phyloP scores from a whole-genome alignment of 176 grass and related monocot genomes.

The Lolium multiflorum region DNA sequence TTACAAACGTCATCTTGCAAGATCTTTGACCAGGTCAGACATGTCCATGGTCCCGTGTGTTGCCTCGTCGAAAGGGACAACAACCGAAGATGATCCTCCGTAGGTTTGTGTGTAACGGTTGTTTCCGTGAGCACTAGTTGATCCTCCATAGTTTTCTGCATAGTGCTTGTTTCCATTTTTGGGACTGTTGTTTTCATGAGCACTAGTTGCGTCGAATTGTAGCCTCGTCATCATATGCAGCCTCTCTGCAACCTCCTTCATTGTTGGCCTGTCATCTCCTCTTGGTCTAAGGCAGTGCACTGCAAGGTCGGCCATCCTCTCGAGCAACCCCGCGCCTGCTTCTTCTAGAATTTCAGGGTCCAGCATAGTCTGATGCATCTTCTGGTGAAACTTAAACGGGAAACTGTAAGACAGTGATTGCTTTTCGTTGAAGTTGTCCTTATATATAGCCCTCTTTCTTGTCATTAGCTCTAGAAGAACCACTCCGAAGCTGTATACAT shows the following conservation, averaged over 20 bases:
- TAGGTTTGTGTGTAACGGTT: not conserved
- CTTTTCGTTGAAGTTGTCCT: slow-evolving; percentile 12
- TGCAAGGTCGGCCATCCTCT: not conserved
- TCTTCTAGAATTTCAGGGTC: not conserved
- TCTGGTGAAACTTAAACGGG: not conserved
- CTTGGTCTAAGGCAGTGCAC: not conserved
- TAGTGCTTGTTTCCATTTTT: not conserved
- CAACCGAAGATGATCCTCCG: not conserved
- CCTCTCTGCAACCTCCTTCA: not conserved
- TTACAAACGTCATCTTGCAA: not conserved
- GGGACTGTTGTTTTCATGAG: not conserved
- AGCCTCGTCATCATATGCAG: not conserved
- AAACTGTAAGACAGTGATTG: not conserved
- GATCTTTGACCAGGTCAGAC: slow-evolving; percentile 1
- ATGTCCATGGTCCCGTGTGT: not conserved
- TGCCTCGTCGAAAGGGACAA: not conserved
- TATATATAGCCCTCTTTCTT: slow-evolving; percentile 45
- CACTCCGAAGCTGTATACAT: slow-evolving; percentile 66
- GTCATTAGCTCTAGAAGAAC: slow-evolving; percentile 64
- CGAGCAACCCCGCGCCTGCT: not conserved
- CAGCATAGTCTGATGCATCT: not conserved
- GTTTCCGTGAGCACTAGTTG: not conserved
- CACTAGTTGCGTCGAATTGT: not conserved
- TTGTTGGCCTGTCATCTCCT: not conserved
- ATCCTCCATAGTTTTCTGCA: not conserved